phyloP scores from a whole-genome alignment of 2,329 filamentous ascomycete species.

The Zymoseptoria pseudotritici region DNA sequence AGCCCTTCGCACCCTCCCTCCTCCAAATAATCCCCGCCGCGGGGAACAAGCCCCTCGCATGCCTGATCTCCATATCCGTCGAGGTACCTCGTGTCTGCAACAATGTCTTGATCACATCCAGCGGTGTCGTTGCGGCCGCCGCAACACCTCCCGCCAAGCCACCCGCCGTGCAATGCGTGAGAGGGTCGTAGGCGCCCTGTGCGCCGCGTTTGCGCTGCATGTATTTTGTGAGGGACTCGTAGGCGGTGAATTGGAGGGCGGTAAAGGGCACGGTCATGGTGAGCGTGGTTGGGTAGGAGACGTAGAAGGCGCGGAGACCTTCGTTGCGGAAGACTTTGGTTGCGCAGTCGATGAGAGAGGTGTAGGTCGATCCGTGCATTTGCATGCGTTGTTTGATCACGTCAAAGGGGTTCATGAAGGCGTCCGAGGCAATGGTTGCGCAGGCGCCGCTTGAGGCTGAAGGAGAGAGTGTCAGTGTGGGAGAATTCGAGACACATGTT shows the following conservation, averaged over 20 bases:
- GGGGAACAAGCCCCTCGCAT: conserved; percentile 72
- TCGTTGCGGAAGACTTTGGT: conserved; percentile 79
- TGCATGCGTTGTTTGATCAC: conserved; percentile 99
- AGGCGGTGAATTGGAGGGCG: conserved; percentile 91
- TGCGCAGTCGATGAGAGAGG: conserved; percentile 79
- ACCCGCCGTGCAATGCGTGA: conserved; percentile 88
- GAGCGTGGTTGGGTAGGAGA: conserved; percentile 94
- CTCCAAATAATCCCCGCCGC: conserved; percentile 75
- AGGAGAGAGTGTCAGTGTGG: background rate
- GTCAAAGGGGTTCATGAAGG: conserved; percentile 98
- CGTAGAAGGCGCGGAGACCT: conserved; percentile 87
- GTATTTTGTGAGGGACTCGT: conserved; percentile 89
- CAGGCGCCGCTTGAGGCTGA: conserved; percentile 85
- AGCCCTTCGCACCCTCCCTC: conserved; percentile 76
- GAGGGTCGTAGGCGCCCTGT: conserved; percentile 65
- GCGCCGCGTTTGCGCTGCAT: conserved; percentile 58
- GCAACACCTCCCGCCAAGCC: conserved; percentile 89
- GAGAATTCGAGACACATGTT: background rate
- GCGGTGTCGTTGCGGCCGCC: conserved; percentile 85
- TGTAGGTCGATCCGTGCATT: conserved; percentile 89
- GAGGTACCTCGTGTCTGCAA: conserved; percentile 87
- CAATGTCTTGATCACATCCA: conserved; percentile 98
- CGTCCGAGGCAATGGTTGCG: conserved; percentile 94
- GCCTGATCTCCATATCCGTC: conserved; percentile 69
- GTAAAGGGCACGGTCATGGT: conserved; percentile 99